Evolutionary conservation across 345 rosid genomes (phyloP).

Genomic region (Linum tenue): DNA sequence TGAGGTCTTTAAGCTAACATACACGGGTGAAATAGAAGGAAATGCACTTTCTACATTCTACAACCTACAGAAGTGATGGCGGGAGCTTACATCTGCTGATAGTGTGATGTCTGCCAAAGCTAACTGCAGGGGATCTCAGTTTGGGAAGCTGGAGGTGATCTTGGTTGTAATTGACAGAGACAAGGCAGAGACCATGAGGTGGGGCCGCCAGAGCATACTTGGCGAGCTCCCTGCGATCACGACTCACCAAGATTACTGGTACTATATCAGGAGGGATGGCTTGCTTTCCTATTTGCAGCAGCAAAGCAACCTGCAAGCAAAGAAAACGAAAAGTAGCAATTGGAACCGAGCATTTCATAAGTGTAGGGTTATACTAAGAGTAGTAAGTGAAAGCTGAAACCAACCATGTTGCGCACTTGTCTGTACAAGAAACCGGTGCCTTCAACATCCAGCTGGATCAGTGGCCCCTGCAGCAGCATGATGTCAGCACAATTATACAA

Average conservation of each 20-base stretch:
- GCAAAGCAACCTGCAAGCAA: slow-evolving; percentile 59
- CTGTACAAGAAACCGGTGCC: slow-evolving; percentile 84
- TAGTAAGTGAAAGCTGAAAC: slow-evolving; percentile 1
- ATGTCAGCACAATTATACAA: background rate
- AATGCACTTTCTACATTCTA: background rate
- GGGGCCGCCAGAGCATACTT: slow-evolving; percentile 54
- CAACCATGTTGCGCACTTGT: slow-evolving; percentile 92
- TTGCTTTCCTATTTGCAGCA: slow-evolving; percentile 78
- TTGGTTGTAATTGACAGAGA: slow-evolving; percentile 51
- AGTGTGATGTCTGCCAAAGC: slow-evolving; percentile 63
- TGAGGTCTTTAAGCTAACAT: background rate
- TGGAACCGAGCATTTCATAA: background rate
- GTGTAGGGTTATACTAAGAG: too few relatives aligned
- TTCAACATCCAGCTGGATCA: slow-evolving; percentile 76
- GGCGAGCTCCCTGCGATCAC: slow-evolving; percentile 68
- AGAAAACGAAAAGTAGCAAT: background rate
- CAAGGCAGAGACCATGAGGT: slow-evolving; percentile 79
- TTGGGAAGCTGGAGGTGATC: slow-evolving; percentile 57
- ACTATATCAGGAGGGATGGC: slow-evolving; percentile 65
- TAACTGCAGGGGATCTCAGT: slow-evolving; percentile 38
- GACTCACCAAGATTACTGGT: slow-evolving; percentile 50
- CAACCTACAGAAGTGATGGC: background rate
- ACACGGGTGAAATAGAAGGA: too few relatives aligned
- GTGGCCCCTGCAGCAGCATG: slow-evolving; percentile 46
- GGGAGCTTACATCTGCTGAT: slow-evolving; percentile 68